These are phyloP conservation scores for Paspalum vaginatum DNA, from an alignment of 176 grass and related monocot genomes.

Conservation along the genomic window DNA sequence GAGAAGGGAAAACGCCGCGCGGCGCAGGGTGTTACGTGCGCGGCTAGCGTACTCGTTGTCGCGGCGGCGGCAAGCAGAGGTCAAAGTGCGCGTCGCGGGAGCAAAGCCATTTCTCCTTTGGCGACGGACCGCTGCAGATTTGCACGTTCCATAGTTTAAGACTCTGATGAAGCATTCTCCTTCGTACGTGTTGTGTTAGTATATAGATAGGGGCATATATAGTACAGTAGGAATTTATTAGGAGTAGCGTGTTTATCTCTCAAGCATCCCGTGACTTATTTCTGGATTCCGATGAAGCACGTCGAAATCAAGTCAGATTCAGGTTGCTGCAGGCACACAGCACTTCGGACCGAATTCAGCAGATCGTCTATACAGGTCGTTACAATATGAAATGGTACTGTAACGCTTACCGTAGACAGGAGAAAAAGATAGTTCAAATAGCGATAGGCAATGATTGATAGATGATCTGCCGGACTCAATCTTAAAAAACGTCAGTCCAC, in stretches of 20 bases:
- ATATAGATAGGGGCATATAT: too few relatives aligned
- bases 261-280: not conserved
- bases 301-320: slow-evolving; percentile 18
- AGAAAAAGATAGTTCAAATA: too few relatives aligned
- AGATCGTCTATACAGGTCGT: too few relatives aligned
- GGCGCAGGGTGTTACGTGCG: not conserved
- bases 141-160: not conserved
- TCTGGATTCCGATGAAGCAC: not conserved
- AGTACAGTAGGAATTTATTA: too few relatives aligned
- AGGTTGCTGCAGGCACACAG: not conserved
- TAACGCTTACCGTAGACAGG: too few relatives aligned
- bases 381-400: too few relatives aligned
- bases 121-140: not conserved
- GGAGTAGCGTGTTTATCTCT: not conserved
- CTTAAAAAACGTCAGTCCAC: not conserved
- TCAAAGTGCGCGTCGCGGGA: slow-evolving; percentile 38
- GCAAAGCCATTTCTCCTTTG: not conserved
- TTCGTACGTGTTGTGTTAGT: not conserved
- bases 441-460: too few relatives aligned
- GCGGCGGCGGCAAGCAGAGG: not conserved
- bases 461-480: too few relatives aligned
- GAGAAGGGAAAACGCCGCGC: not conserved
- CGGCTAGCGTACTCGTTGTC: not conserved
- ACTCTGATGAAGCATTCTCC: slow-evolving; percentile 6
- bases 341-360: too few relatives aligned